A percentile compares a stretch with the other conserved stretches of the same genome.
phyloP scores from a whole-genome alignment of 768 basidiomycete genomes.

The Boletus edulis region DNA sequence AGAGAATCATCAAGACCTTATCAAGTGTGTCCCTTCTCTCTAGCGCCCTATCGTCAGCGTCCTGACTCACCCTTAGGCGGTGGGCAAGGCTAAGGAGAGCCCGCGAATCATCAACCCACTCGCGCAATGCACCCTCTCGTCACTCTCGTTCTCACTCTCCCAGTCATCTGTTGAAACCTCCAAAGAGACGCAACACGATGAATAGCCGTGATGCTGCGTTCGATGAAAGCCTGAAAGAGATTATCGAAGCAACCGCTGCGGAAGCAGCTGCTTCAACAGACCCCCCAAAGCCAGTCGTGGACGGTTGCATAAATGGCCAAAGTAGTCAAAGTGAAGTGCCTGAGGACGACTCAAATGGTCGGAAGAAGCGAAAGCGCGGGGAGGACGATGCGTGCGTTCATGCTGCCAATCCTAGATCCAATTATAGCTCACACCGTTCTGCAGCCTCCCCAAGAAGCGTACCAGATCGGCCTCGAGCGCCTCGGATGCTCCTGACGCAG shows the following conservation, averaged over 20 bases:
- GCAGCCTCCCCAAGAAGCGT: conserved; percentile 61
- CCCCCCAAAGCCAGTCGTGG: conserved; percentile 30
- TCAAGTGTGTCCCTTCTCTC: conserved; percentile 57
- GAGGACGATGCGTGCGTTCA: conserved; percentile 68
- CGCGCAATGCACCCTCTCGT: conserved; percentile 59
- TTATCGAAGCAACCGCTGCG: conserved; percentile 71
- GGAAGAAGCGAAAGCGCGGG: conserved; percentile 72
- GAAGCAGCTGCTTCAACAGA: conserved; percentile 60
- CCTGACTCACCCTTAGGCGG: conserved; percentile 44
- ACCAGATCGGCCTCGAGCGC: conserved; percentile 72
- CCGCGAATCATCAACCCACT: conserved; percentile 62
- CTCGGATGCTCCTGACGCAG: conserved; percentile 54
- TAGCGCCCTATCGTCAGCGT: conserved; percentile 12
- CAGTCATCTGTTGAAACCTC: conserved; percentile 54
- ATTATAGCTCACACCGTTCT: conserved; percentile 11
- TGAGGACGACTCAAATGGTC: conserved; percentile 48
- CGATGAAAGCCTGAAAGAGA: conserved; percentile 81
- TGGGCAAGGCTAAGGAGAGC: conserved; percentile 47
- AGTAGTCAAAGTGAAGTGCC: conserved; percentile 40
- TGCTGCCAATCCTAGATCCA: not conserved
- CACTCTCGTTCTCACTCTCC: conserved; percentile 78
- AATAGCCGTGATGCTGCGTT: conserved; percentile 94
- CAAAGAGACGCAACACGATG: conserved; percentile 94
- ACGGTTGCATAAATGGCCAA: conserved; percentile 41
- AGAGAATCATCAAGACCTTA: conserved; percentile 75